Conservation (phyloP, 208 protist species). For the Wallacemonas sp. region DNA sequence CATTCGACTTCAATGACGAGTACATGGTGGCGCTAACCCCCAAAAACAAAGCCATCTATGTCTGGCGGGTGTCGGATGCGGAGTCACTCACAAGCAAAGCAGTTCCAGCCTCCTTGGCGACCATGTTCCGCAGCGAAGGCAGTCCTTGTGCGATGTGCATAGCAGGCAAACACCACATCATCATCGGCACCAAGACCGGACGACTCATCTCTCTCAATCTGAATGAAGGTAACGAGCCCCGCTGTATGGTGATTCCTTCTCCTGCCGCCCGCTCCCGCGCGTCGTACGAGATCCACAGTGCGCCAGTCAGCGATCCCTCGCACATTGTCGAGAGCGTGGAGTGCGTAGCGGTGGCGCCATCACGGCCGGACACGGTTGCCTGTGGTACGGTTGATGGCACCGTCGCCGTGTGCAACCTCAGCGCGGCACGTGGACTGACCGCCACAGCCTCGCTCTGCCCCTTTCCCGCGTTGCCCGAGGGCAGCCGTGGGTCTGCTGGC, state of each 20-base stretch:
- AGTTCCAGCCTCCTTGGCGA: conserved; percentile 27
- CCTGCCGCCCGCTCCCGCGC: neutral
- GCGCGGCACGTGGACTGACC: conserved; percentile 63
- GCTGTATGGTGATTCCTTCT: conserved; percentile 32
- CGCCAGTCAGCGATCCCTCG: neutral
- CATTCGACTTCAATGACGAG: conserved; percentile 86
- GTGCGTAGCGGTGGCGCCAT: conserved; percentile 55
- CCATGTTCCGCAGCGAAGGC: conserved; percentile 63
- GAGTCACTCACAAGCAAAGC: conserved; percentile 56
- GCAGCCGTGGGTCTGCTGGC: neutral
- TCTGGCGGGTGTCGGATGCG: conserved; percentile 60
- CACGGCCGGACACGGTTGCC: conserved; percentile 71
- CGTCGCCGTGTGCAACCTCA: conserved; percentile 61
- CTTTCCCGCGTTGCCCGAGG: conserved; percentile 44
- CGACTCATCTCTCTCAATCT: conserved; percentile 80
- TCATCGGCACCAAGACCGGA: conserved; percentile 75
- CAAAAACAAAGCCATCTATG: conserved; percentile 33
- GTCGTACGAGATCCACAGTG: conserved; percentile 19
- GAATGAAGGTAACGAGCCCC: conserved; percentile 53
- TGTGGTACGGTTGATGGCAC: conserved; percentile 75
- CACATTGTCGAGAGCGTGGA: conserved; percentile 48
- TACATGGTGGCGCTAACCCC: conserved; percentile 65
- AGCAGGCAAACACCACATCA: conserved; percentile 75
- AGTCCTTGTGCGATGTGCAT: conserved; percentile 69
- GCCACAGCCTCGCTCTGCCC: conserved; percentile 47